phyloP scores from a whole-genome alignment of 495 filamentous ascomycete genomes.

The Penicillium turbatum region DNA sequence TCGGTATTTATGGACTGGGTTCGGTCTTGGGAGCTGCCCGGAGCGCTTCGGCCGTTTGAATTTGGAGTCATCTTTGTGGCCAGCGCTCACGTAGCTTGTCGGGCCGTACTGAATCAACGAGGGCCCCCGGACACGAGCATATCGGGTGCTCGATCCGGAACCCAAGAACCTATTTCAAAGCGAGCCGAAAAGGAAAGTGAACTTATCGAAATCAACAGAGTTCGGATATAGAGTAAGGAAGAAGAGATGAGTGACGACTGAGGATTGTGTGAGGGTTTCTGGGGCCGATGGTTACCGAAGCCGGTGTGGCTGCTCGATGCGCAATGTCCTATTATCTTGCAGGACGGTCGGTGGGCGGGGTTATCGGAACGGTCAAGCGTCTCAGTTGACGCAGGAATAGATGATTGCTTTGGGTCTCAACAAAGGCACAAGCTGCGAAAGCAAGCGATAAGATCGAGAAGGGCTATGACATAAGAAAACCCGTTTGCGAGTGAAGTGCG shows the following conservation, averaged over 20 bases:
- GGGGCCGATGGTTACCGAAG: conserved; percentile 34
- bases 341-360: conserved; percentile 36
- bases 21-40: conserved; percentile 30
- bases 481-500: conserved; percentile 27
- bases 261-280: conserved; percentile 14
- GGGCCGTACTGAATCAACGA: conserved; percentile 42
- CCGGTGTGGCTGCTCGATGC: conserved; percentile 19
- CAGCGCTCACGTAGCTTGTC: conserved; percentile 37
- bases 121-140: conserved; percentile 47
- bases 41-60: conserved; percentile 34
- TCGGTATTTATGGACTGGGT: conserved; percentile 20
- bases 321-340: conserved; percentile 31
- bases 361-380: conserved; percentile 22
- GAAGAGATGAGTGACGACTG: background rate
- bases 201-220: background rate
- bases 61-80: conserved; percentile 40
- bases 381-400: conserved; percentile 18
- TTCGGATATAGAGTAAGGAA: conserved; percentile 5
- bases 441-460: conserved; percentile 7
- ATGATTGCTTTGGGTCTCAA: conserved; percentile 10
- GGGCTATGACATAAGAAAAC: conserved; percentile 20
- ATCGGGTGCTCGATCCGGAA: conserved; percentile 46
- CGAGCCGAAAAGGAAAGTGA: conserved; percentile 6
- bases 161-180: conserved; percentile 28
- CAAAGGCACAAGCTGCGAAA: conserved; percentile 14